Evolutionary conservation across 2,329 filamentous ascomycete species (phyloP).

Genomic region (Aureobasidium sp.): DNA sequence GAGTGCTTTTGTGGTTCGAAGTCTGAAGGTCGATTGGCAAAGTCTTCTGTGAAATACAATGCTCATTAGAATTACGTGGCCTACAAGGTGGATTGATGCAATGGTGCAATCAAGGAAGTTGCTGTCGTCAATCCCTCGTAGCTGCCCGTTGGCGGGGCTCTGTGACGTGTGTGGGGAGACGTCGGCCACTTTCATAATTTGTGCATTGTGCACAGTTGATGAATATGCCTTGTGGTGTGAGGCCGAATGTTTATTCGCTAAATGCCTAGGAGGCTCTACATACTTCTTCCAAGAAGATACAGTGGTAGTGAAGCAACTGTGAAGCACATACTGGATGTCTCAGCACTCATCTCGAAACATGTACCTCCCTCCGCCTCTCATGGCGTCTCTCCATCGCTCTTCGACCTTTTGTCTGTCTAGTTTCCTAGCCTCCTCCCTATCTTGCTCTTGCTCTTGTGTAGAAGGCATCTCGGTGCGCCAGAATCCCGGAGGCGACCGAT

Average conservation of each 20-base stretch:
- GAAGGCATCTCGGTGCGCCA: conserved; percentile 86
- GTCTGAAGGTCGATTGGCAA: background rate
- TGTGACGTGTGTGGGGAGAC: conserved; percentile 2
- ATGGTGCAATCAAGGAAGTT: conserved; percentile 11
- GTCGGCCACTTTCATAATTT: too few species aligned
- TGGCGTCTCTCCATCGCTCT: conserved; percentile 73
- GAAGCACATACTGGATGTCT: background rate
- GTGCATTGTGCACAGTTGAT: too few species aligned
- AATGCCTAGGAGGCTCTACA: too few species aligned
- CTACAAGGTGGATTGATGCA: background rate
- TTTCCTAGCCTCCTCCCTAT: conserved; percentile 58
- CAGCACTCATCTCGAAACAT: conserved; percentile 67
- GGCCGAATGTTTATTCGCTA: too few species aligned
- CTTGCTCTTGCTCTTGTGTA: conserved; percentile 69
- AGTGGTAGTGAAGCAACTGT: background rate
- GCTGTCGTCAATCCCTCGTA: background rate
- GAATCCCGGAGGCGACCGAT: conserved; percentile 73
- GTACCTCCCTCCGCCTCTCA: conserved; percentile 69
- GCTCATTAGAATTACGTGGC: conserved; percentile 9
- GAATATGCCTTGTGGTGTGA: too few species aligned
- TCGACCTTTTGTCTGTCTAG: conserved; percentile 59
- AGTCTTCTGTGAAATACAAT: background rate
- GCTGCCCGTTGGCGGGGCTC: background rate
- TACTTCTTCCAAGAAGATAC: too few species aligned
- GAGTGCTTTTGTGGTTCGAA: background rate